Evolutionary conservation across 768 basidiomycete species (phyloP), one percentile per base, ranked within the genome.

Genomic region (Pisolithus marmoratus): DNA sequence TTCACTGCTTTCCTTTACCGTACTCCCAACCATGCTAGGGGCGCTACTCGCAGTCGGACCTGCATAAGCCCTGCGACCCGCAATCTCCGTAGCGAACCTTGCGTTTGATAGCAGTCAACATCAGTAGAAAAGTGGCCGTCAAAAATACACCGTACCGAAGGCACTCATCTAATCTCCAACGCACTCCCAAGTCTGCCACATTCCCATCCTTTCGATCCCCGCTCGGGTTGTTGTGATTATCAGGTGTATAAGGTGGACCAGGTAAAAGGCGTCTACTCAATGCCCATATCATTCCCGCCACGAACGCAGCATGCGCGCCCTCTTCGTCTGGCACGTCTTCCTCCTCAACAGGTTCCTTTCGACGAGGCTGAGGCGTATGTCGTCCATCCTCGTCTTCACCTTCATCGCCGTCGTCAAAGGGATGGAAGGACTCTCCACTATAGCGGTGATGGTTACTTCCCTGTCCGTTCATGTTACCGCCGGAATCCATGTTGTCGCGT

Each of bases 251-350:
- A n/a, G 87, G 90, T 8, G 78, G 67, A 0, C 90, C 88, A 29
- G 90, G 90, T 44, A 84, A 69, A 48, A 90, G 70, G 42, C 81
- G 75, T 58, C 88, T 71, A 50, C 84, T 90, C 57, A 93, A 63
- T 0, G 89, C 81, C 65, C 81, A 92, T 50, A 93, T 86, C 88
- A 93, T 91, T 8, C 89, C 90, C 0, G 86, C 84, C n/a, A 90
- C 79, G 58, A 90, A 90, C 3, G 88, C 89, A 52, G 87, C 84
- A 58, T 90, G 85, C 2, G 85, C 84, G 1, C 88, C 88, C 9
- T 84, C 78, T 57, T 90, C 88, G 60, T 90, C 89, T 8, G 82
- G 70, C 2, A 78, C 68, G 23, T 72, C 73, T 17, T 74, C 76
- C 43, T 71, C 71, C 3, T 59, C 62, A 8, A 71, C 20, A 9